Conservation (phyloP, 352 stramenopile species). For the Globisporangium nunn region DNA sequence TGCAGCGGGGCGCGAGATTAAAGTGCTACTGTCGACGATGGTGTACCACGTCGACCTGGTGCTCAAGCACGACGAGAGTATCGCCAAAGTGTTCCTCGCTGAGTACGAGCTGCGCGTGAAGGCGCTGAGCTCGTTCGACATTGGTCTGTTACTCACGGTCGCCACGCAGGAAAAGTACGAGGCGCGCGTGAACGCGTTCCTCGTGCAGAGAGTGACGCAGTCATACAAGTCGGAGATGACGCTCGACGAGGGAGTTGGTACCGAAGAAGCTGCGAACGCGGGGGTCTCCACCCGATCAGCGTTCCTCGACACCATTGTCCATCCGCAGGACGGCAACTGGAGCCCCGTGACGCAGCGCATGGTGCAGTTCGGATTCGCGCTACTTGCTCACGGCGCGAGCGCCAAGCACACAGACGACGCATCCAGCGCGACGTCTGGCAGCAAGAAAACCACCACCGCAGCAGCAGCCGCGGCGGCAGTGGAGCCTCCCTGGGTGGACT, state of each 20-base stretch:
- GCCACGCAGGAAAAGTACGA: constrained; percentile 25
- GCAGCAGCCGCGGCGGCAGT: not conserved
- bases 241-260: not conserved
- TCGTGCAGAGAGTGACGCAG: constrained; percentile 18
- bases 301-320: constrained; percentile 21
- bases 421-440: not conserved
- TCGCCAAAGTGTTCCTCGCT: constrained; percentile 28
- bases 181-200: constrained; percentile 17
- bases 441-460: constrained; percentile 1
- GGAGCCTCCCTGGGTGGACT: constrained; percentile 20
- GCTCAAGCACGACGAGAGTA: constrained; percentile 31
- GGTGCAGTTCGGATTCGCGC: constrained; percentile 23
- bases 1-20: constrained; percentile 16
- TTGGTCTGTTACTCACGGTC: constrained; percentile 37
- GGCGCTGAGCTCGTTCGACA: constrained; percentile 31
- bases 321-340: constrained; percentile 28
- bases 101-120: constrained; percentile 29
- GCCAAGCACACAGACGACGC: constrained; percentile 9
- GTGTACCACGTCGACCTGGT: constrained; percentile 49
- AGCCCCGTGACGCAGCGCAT: constrained; percentile 24
- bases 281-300: constrained; percentile 8
- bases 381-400: constrained; percentile 21
- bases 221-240: constrained; percentile 16
- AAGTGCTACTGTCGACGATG: constrained; percentile 37
- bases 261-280: not conserved